phyloP scores from a whole-genome alignment of 2,329 filamentous ascomycete genomes.

The Verticillium nonalfalfae region DNA sequence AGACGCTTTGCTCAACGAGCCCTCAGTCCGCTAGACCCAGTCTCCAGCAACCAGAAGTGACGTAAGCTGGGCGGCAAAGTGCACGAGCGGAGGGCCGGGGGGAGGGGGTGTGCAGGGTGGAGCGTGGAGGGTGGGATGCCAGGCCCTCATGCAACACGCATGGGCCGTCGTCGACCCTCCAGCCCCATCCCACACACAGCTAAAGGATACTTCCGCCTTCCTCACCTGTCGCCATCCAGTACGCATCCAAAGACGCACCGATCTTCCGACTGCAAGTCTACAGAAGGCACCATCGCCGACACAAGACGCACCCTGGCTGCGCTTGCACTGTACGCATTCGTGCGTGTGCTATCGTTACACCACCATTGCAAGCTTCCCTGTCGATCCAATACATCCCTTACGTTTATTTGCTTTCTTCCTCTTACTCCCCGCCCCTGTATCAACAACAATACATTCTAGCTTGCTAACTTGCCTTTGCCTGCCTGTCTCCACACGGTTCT shows the following conservation, averaged over 20 bases:
- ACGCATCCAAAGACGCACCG: slow-evolving; percentile 9
- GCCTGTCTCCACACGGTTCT: no score
- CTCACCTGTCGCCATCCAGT: slow-evolving; percentile 2
- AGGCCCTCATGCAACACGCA: background rate
- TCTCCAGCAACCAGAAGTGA: background rate
- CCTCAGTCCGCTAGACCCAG: no score
- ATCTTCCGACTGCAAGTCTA: slow-evolving; percentile 1
- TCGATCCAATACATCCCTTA: background rate
- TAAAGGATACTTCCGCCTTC: slow-evolving; percentile 13
- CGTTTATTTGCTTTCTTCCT: no score
- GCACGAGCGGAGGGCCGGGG: background rate
- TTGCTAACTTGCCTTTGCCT: no score
- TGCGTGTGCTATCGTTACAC: background rate
- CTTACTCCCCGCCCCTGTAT: no score
- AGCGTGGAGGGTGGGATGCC: background rate
- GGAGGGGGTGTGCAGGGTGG: background rate
- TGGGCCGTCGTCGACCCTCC: slow-evolving; percentile 5
- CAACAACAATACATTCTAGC: no score
- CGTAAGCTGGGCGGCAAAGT: background rate
- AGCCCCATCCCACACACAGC: slow-evolving; percentile 11
- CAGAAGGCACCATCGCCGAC: background rate
- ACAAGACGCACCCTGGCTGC: background rate
- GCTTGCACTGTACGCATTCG: background rate
- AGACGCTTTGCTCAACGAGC: no score
- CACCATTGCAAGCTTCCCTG: background rate